Evolutionary conservation across 768 basidiomycete species (phyloP).

Genomic region (Leucocoprinus leucothites): DNA sequence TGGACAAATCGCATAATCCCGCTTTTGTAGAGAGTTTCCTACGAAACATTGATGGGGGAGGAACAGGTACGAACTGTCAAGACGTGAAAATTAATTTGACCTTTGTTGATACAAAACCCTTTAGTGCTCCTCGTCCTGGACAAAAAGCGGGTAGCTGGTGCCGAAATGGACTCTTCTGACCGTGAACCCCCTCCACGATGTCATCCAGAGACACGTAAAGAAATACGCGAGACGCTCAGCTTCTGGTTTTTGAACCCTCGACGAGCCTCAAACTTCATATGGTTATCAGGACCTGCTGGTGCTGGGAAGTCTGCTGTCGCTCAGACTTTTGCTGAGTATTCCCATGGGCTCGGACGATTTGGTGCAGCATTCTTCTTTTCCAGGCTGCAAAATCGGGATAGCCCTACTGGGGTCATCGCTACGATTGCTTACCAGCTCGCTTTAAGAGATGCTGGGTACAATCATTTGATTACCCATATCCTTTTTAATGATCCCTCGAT

Average conservation of each 20-base stretch:
- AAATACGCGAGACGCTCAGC: background rate
- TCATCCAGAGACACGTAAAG: background rate
- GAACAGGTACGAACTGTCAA: too few species aligned
- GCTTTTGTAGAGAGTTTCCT: too few species aligned
- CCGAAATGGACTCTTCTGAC: background rate
- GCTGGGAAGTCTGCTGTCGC: constrained; percentile 11
- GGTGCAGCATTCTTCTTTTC: constrained; percentile 11
- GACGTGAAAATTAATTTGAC: too few species aligned
- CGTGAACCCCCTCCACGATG: background rate
- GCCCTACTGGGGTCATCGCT: background rate
- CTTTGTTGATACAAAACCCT: too few species aligned
- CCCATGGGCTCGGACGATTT: background rate
- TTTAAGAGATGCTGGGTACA: background rate
- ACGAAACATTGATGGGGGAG: too few species aligned
- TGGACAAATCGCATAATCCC: too few species aligned
- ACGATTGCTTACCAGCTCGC: constrained; percentile 8
- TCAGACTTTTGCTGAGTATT: constrained; percentile 1
- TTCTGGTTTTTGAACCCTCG: background rate
- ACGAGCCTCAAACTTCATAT: background rate
- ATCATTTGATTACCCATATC: background rate
- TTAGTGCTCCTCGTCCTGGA: too few species aligned
- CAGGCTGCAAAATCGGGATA: background rate
- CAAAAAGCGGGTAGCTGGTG: background rate
- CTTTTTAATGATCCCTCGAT: background rate
- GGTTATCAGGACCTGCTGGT: constrained; percentile 4